A percentile compares a stretch with the other conserved stretches of the same genome.
phyloP scores from a whole-genome alignment of 1,284 basidiomycete genomes.

The Malassezia arunalokei region DNA sequence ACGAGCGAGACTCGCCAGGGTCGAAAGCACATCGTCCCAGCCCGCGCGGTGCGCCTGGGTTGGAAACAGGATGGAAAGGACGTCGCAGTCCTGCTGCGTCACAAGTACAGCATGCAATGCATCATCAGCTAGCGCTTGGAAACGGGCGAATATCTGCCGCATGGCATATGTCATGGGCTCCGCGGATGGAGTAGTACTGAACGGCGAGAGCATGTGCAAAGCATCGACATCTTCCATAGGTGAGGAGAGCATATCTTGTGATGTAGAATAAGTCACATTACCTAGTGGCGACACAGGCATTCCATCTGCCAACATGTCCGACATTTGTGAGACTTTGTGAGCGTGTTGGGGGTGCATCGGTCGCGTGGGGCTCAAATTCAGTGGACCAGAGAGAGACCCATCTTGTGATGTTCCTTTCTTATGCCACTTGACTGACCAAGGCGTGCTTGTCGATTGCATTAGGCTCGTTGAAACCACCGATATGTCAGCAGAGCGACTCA shows the following conservation, averaged over 20 bases:
- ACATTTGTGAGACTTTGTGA: slow-evolving; percentile 10
- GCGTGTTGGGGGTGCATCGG: not conserved
- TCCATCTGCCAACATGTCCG: slow-evolving; percentile 9
- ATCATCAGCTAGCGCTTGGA: slow-evolving; percentile 23
- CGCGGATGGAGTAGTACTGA: not conserved
- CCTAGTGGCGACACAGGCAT: slow-evolving; percentile 6
- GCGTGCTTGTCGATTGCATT: slow-evolving; percentile 7
- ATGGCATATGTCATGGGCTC: slow-evolving; percentile 35
- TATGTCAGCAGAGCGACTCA: slow-evolving; percentile 1
- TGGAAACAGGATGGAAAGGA: slow-evolving; percentile 52
- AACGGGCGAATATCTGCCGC: slow-evolving; percentile 37
- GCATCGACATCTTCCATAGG: not conserved
- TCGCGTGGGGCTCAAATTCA: not conserved
- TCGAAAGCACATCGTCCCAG: slow-evolving; percentile 67
- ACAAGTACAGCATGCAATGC: slow-evolving; percentile 27
- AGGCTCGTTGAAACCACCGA: slow-evolving; percentile 6
- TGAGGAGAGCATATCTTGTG: not conserved
- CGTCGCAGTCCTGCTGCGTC: slow-evolving; percentile 19
- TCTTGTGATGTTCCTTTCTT: not conserved
- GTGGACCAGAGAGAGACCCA: not conserved
- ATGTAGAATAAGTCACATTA: not conserved
- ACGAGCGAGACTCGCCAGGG: slow-evolving; percentile 72
- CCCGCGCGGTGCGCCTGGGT: slow-evolving; percentile 55
- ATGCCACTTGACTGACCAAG: not conserved
- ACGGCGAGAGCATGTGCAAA: no score